Evolutionary conservation across 495 filamentous ascomycete genomes (phyloP), one percentile per base, ranked within the genome.

Genomic region (Aspergillus affinis): DNA sequence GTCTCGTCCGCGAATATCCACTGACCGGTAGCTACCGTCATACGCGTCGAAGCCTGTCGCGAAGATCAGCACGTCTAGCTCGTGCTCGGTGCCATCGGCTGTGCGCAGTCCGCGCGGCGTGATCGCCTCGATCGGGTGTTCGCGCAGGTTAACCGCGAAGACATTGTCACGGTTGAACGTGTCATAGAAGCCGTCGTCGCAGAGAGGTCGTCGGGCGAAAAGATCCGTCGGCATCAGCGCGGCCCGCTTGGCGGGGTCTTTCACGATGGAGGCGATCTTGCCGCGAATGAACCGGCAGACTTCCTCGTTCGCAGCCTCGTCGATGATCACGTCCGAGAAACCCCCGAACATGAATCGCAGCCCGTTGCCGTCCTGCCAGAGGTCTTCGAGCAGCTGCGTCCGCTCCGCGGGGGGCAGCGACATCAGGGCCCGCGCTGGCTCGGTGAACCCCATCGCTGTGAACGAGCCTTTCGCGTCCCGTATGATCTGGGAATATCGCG

Each of bases 41-140:
- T 77, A 69, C 18, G 72, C 74, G 57, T 83, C 78, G 64, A 84
- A 86, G 4, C 83, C 83, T 0, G 82, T 86, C 0, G 82, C 83
- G 20, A 82, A 65, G 10, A 73, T 66, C 57, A 85, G 71, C 2
- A 79, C 60, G 48, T 79, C 82, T 17, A 84, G 71, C 21, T 84
- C 78, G n/a, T 74, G 65, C 10, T 71, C 68, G 3, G 45, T 54
- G 4, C 76, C 77, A 57, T 74, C 55, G 64, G 69, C 27, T 5
- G 65, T 68, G 30, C 69, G 63, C 55, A 86, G 78, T 0, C 82
- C 82, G 2, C 50, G 72, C 32, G 74, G 68, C 6, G 66, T 75
- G 30, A 85, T 70, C 41, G 71, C 74, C 2, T 60, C 61, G 30
- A 87, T 78, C 0, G 79, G 77, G 8, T 30, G 46, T 13, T 46